Conservation (phyloP, 257 asterid species). For the Gynochthodes officinalis region DNA sequence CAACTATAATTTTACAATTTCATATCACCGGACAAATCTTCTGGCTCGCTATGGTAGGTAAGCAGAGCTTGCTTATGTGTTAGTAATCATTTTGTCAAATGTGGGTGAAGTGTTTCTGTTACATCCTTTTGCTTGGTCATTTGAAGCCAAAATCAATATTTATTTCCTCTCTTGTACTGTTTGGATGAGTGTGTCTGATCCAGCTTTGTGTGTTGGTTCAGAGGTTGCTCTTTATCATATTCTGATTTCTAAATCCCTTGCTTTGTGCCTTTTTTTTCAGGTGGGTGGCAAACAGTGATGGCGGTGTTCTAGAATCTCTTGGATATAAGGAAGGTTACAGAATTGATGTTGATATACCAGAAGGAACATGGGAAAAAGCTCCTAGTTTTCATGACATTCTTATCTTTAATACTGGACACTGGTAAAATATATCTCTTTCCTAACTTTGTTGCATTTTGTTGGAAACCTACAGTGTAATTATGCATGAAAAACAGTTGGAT, state of each 20-base stretch:
- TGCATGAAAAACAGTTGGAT: background rate
- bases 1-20: constrained; percentile 79
- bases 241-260: constrained; percentile 8
- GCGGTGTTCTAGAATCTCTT: constrained; percentile 73
- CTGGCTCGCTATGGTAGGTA: constrained; percentile 98
- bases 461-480: background rate
- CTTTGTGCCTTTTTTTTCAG: constrained; percentile 32
- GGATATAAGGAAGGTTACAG: constrained; percentile 91
- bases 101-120: background rate
- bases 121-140: background rate
- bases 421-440: constrained; percentile 40
- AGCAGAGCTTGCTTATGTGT: constrained; percentile 27
- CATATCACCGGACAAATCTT: constrained; percentile 92
- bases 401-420: constrained; percentile 92
- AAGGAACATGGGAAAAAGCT: constrained; percentile 85
- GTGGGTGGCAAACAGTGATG: constrained; percentile 66
- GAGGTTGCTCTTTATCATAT: background rate
- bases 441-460: background rate
- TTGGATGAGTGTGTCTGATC: background rate
- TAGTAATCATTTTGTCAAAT: background rate
- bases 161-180: background rate
- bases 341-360: constrained; percentile 86
- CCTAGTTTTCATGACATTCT: constrained; percentile 72
- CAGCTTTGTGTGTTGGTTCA: background rate
- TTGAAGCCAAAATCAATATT: background rate